Evolutionary conservation across 2,329 filamentous ascomycete species (phyloP), one percentile per base, ranked within the genome.

Genomic region (Dothiorella sarmentorum): DNA sequence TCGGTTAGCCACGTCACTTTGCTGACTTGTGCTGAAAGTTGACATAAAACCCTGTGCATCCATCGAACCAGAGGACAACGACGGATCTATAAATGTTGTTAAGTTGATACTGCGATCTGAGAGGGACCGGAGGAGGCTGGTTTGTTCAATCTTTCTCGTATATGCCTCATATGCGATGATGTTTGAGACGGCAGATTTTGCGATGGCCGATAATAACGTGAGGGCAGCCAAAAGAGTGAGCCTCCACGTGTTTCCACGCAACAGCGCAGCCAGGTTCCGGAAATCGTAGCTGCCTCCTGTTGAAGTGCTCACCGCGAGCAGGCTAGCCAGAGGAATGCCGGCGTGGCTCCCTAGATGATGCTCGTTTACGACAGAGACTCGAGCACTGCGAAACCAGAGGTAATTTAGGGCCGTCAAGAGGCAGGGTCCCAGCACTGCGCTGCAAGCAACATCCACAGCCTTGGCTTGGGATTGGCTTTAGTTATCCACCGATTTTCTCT

Each of bases 401-500:
- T 26, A 61, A 43, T 64, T 62, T 3, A 63, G 44, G 11, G 22
- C 37, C 4, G 58, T 29, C 59, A 63, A 57, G 13, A 64, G 13
- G 26, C 58, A 26, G 4, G 62, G 62, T 20, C 56, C 61, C 17
- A 65, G 31, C n/a, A 65, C 27, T 4, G 63, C 62, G n/a, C 63
- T 58, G 27, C 44, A 60, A 26, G 61, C 40, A 11, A 64, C 29
- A 55, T 64, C 62, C 13, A 65, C 35, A 24, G 57, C 61, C 60
- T 65, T 65, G 22, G 61, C 62, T 45, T 63, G 17, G 22, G 57
- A n/a, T 53, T 64, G 61, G 33, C 58, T 64, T 13, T n/a, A 65
- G 37, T 11, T 42, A 53, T 10, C 62, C 62, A 3, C 62, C 63
- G 27, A 64, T 64, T 20, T 37, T 15, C n/a, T 33, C 45, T 13